Percentiles rank a stretch among this genome's conserved stretches.
Conservation (phyloP, 352 stramenopile genomes). For the Halophytophthora batemanensis region DNA sequence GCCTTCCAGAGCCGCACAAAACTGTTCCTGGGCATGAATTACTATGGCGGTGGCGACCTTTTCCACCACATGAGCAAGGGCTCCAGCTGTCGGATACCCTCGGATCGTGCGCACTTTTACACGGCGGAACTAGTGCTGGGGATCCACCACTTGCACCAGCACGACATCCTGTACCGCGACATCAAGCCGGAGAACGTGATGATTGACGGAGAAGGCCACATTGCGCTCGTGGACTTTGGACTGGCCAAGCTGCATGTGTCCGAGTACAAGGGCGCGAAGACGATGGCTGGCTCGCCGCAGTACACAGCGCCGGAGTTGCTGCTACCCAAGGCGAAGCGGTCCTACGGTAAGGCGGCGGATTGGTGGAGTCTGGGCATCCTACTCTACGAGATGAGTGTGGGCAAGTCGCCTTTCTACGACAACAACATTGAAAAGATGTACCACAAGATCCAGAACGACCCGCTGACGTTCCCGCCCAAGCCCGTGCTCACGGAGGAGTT, state of each 20-base stretch:
- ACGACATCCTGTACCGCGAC: conserved; percentile 96
- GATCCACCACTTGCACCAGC: conserved; percentile 92
- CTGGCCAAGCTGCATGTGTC: conserved; percentile 92
- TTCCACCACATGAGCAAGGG: conserved; percentile 91
- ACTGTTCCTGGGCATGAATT: conserved; percentile 87
- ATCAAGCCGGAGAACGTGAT: conserved; percentile 97
- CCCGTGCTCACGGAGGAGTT: conserved; percentile 64
- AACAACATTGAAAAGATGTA: conserved; percentile 95
- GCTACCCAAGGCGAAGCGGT: conserved; percentile 81
- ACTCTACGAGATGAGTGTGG: conserved; percentile 92
- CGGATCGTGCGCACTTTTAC: conserved; percentile 89
- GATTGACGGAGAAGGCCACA: conserved; percentile 94
- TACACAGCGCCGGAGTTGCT: conserved; percentile 86
- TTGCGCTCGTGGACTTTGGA: conserved; percentile 94
- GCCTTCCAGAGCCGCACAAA: conserved; percentile 87
- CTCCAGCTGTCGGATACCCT: conserved; percentile 79
- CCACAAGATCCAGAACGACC: conserved; percentile 88
- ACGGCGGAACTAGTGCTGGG: conserved; percentile 90
- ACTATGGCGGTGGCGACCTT: conserved; percentile 81
- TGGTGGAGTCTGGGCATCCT: conserved; percentile 91
- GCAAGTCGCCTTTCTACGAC: conserved; percentile 92
- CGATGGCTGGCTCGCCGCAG: conserved; percentile 85
- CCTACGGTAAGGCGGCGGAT: conserved; percentile 85
- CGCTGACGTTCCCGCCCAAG: conserved; percentile 76
- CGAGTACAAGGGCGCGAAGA: conserved; percentile 87